Evolutionary conservation across 2,329 filamentous ascomycete species (phyloP).

Genomic region (Arthrobotrys entomopaga): DNA sequence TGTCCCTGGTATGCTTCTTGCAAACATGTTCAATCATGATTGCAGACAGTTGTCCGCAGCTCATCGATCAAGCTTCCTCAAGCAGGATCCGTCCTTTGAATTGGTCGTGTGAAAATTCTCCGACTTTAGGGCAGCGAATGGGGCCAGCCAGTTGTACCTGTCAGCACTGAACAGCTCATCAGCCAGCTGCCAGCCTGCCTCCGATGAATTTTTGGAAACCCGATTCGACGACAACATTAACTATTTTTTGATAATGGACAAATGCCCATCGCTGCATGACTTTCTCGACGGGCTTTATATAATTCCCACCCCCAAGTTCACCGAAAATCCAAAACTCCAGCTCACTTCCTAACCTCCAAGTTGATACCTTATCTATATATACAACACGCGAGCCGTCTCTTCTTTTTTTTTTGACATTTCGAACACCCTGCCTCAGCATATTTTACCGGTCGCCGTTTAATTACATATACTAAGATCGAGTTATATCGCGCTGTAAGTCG

Average conservation of each 20-base stretch:
- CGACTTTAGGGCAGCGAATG: slow-evolving; percentile 31
- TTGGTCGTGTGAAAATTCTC: slow-evolving; percentile 15
- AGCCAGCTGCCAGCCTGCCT: slow-evolving; percentile 38
- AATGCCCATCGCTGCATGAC: slow-evolving; percentile 32
- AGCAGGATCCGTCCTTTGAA: slow-evolving; percentile 22
- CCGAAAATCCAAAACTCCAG: not conserved
- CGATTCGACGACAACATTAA: slow-evolving; percentile 32
- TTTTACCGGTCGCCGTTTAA: slow-evolving; percentile 14
- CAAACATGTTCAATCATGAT: slow-evolving; percentile 51
- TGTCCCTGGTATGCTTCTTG: slow-evolving; percentile 13
- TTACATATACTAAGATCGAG: slow-evolving; percentile 13
- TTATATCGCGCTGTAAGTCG: slow-evolving; percentile 28
- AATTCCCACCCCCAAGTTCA: slow-evolving; percentile 12
- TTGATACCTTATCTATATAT: slow-evolving; percentile 43
- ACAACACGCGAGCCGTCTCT: slow-evolving; percentile 35
- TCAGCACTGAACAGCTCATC: slow-evolving; percentile 52
- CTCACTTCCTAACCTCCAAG: slow-evolving; percentile 7
- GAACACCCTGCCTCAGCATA: slow-evolving; percentile 6
- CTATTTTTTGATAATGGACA: slow-evolving; percentile 12
- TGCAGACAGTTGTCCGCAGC: slow-evolving; percentile 47
- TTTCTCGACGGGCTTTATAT: slow-evolving; percentile 19
- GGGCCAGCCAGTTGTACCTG: slow-evolving; percentile 42
- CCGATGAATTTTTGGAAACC: slow-evolving; percentile 19
- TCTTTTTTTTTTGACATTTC: slow-evolving; percentile 17
- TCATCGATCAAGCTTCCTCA: slow-evolving; percentile 26